A percentile compares a stretch with the other conserved stretches of the same genome.
phyloP scores from a whole-genome alignment of 345 rosid species.

The Excoecaria agallocha region DNA sequence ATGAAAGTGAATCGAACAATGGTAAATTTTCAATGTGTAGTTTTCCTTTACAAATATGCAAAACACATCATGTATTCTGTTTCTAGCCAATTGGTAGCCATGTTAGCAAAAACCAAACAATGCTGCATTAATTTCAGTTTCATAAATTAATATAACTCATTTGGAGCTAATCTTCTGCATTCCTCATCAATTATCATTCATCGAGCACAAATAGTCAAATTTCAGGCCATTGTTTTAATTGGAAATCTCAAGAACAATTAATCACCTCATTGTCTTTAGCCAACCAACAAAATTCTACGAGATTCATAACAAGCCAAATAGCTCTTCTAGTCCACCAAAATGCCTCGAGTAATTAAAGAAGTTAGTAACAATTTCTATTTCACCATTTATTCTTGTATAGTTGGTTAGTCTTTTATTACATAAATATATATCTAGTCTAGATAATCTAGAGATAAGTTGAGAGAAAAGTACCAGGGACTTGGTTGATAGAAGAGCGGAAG shows the following conservation, averaged over 20 bases:
- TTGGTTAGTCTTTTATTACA: not conserved
- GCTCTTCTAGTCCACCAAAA: too few species aligned
- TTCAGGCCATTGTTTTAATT: not conserved
- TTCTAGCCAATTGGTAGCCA: not conserved
- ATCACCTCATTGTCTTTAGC: too few species aligned
- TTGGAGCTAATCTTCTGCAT: not conserved
- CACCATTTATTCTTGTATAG: too few species aligned
- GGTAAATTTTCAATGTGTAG: too few species aligned
- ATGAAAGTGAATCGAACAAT: too few species aligned
- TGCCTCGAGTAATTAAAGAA: too few species aligned
- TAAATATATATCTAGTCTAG: not conserved
- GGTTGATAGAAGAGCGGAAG: conserved; percentile 46
- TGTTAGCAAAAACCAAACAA: not conserved
- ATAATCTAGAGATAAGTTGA: too few species aligned
- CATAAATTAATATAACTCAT: too few species aligned
- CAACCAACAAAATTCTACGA: too few species aligned
- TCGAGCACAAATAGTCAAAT: not conserved
- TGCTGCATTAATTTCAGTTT: not conserved
- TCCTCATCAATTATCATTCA: not conserved
- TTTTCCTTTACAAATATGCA: not conserved
- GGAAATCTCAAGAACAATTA: not conserved
- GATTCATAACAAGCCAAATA: too few species aligned
- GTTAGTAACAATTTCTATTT: too few species aligned
- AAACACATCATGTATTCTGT: not conserved
- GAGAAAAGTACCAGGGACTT: conserved; percentile 44